Evolutionary conservation across 169 alveolate species (phyloP).

Genomic region (Besnoitia besnoiti): DNA sequence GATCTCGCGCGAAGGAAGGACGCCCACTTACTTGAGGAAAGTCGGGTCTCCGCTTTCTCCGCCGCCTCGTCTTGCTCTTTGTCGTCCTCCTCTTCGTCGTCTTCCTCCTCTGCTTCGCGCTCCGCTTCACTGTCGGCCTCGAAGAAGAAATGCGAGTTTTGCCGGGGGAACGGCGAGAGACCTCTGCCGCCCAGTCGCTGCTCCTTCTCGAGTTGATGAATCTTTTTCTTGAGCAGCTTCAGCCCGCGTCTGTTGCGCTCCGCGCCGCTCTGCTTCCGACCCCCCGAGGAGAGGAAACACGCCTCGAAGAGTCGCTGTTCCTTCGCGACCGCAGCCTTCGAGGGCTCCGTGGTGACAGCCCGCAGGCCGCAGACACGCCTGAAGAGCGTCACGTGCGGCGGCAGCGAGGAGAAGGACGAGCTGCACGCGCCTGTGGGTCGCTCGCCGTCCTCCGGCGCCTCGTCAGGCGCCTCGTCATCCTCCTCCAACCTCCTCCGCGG

Average conservation of each 20-base stretch:
- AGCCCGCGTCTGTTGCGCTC: not conserved
- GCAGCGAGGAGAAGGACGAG: not conserved
- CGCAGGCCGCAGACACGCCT: slow-evolving; percentile 8
- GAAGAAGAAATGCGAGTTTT: not conserved
- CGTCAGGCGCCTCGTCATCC: not conserved
- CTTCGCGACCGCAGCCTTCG: not conserved
- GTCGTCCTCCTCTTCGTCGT: not conserved
- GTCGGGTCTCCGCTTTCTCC: not conserved
- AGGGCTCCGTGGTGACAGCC: not conserved
- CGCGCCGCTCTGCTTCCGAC: not conserved
- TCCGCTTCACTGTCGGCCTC: not conserved
- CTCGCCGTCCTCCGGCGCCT: not conserved
- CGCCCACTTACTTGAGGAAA: too few species aligned
- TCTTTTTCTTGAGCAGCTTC: slow-evolving; percentile 6
- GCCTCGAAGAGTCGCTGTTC: not conserved
- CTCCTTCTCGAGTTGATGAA: not conserved
- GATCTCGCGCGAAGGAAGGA: too few species aligned
- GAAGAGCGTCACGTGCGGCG: not conserved
- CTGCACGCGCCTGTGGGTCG: not conserved
- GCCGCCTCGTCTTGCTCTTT: not conserved
- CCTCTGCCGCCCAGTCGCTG: not conserved
- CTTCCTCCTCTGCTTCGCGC: not conserved
- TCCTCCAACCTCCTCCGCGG: too few species aligned
- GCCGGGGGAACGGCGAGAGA: not conserved
- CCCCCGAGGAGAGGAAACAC: not conserved